A percentile compares a stretch with the other conserved stretches of the same genome.
Evolutionary conservation across 306 rosid species (phyloP).

Genomic region (Ziziphus jujuba): DNA sequence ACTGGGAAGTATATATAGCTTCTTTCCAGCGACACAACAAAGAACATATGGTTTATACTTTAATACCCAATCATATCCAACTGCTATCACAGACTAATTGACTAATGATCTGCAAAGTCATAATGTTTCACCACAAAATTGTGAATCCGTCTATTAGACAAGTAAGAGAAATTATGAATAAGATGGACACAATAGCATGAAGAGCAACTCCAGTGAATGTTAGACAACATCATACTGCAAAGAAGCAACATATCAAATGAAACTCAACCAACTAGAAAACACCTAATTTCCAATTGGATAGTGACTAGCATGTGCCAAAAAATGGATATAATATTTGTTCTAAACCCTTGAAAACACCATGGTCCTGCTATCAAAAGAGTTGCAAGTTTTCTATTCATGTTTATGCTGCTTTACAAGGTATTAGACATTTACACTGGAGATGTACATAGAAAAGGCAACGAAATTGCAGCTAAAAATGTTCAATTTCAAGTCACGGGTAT

Average conservation of each 20-base stretch:
- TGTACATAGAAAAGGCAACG: not conserved
- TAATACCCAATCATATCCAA: not conserved
- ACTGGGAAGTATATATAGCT: not conserved
- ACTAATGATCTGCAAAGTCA: not conserved
- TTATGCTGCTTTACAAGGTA: not conserved
- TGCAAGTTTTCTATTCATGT: not conserved
- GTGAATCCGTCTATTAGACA: not conserved
- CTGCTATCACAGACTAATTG: not conserved
- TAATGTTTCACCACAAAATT: not conserved
- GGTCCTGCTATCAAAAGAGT: not conserved
- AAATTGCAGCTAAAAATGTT: too few relatives aligned
- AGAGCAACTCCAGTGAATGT: not conserved
- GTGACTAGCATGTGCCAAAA: not conserved
- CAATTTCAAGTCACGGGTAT: too few relatives aligned
- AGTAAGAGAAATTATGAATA: not conserved
- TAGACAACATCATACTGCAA: not conserved
- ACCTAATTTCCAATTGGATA: constrained; percentile 1
- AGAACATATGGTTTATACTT: not conserved
- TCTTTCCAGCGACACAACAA: not conserved
- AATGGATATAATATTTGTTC: not conserved
- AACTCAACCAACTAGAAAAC: not conserved
- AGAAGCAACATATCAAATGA: not conserved
- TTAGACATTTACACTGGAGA: not conserved
- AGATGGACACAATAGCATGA: not conserved
- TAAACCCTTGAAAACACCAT: not conserved